Base-by-base conservation (phyloP, 257 asterid genomes). In the Nicotiana benthamiana region DNA sequence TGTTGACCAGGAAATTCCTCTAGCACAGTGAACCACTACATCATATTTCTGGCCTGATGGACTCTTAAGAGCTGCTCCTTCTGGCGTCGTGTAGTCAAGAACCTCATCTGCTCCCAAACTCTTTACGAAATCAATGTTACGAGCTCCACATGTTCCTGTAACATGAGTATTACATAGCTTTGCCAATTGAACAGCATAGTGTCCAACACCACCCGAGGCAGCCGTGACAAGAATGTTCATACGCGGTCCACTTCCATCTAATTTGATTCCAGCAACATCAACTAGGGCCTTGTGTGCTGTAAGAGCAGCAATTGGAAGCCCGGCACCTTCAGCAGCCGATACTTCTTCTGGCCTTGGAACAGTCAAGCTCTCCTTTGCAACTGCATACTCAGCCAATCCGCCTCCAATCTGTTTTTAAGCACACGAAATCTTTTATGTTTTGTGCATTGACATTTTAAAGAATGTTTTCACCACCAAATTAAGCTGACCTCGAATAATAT, bases 51-150 rank as follows among this genome's bases (percentile, higher is more conserved):
- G 80, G 32, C 92, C 93, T 1, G 94, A 92, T 20, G 92, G 97
- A 83, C 97, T 92, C 87, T 70, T 87, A 12, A 92, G 92, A 28
- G 94, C 86, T 0, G 89, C 87, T 2, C 97, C 97, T 66, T 90
- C 93, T 1, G 93, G 90, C 30, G 92, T 90, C 65, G 85, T 89
- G 28, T 89, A 91, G 82, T 91, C 96, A 62, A 92, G 89, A 18
- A 91, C 94, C 83, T 91, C 97, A 12, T 92, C 95, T 3, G 93
- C 95, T 48, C 95, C 97, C 27, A 91, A 89, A 81, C 87, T 90
- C 77, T 83, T 89, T 8, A 92, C 89, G 0, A 92, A 65, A 51
- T 90, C 91, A 4, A 89, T 0, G 79, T 92, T 90, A 6, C 94
- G 90, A 15, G 92, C 91, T 22, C 96, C 97, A 54, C 96, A 92